Evolutionary conservation across 208 protist species (phyloP), one percentile per base, ranked within the genome.

Genomic region (Wallacemonas sp.): DNA sequence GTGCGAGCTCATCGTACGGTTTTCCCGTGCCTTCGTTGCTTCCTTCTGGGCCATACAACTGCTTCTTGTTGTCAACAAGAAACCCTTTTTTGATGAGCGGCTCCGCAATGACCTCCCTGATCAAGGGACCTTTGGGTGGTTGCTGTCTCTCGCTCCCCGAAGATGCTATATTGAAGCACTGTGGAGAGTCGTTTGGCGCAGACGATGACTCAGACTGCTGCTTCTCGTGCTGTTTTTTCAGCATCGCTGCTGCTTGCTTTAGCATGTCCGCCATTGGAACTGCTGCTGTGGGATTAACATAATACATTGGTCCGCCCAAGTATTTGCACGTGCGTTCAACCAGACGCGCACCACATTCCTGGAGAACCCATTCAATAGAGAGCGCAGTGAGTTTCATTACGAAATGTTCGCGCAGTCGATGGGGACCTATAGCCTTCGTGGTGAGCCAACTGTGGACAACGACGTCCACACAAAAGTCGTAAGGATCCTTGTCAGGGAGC

Each of bases 41-140:
- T 28, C 90, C 90, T 38, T 78, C 51, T 3, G 64, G 67, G 1
- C 78, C 82, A 62, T 95, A 95, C 38, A 95, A 61, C 21, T 47
- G 60, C 30, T n/a, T 47, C 45, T 71, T 69, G 31, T 62, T 58
- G 36, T 26, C 44, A 19, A 64, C 53, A 12, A 93, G 65, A 62
- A 95, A 95, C 0, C 90, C 90, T 60, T 90, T 93, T 45, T 79
- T 75, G 46, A 95, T 83, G 15, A 77, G 84, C 15, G 47, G 72
- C 17, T 68, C 66, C 26, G 64, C 9, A 22, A 82, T 68, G 53
- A 94, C 74, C 49, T 94, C 88, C 22, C 67, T 77, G 19, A 94
- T 77, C 2, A 90, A 62, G 15, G 84, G 77, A 26, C 72, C 41
- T 17, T 55, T 75, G n/a, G 33, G 62, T 21, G 66, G 46, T 12